Percentiles rank a stretch among this genome's conserved stretches.
Evolutionary conservation across 164 flowering plant species (phyloP).

Genomic region (Vitis rupestris): DNA sequence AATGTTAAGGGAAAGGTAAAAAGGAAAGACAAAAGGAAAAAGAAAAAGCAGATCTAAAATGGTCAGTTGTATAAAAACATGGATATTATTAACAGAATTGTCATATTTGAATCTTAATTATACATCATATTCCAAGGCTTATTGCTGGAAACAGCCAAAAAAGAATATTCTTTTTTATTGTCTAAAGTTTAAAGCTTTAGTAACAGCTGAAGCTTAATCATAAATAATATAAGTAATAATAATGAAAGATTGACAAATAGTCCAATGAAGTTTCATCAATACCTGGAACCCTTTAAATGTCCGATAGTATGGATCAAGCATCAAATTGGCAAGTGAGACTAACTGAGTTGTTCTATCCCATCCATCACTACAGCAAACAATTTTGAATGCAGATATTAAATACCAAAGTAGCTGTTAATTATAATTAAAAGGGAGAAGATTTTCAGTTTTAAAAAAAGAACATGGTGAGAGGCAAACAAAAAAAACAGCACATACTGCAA

Average conservation of each 20-base stretch:
- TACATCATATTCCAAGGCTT: no score
- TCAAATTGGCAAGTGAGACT: slow-evolving; percentile 86
- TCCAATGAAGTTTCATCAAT: neutral
- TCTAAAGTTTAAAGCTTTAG: neutral
- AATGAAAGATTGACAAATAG: neutral
- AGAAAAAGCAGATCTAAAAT: neutral
- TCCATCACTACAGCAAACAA: slow-evolving; percentile 70
- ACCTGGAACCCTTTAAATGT: slow-evolving; percentile 98
- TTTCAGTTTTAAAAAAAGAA: no score
- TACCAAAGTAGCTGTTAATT: neutral
- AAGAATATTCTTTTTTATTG: no score
- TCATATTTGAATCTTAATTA: no score
- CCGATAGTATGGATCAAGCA: slow-evolving; percentile 97
- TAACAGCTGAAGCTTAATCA: no score
- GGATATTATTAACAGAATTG: no score
- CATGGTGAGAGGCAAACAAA: no score
- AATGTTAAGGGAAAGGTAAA: no score
- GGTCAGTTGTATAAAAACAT: neutral
- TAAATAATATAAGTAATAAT: no score
- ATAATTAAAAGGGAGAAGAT: neutral
- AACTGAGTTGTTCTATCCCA: slow-evolving; percentile 99
- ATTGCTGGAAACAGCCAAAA: no score
- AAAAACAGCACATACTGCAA: no score
- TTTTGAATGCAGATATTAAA: neutral
- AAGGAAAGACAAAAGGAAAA: no score